Evolutionary conservation across 164 flowering plant species (phyloP).

Genomic region (Euptelea pleiosperma): DNA sequence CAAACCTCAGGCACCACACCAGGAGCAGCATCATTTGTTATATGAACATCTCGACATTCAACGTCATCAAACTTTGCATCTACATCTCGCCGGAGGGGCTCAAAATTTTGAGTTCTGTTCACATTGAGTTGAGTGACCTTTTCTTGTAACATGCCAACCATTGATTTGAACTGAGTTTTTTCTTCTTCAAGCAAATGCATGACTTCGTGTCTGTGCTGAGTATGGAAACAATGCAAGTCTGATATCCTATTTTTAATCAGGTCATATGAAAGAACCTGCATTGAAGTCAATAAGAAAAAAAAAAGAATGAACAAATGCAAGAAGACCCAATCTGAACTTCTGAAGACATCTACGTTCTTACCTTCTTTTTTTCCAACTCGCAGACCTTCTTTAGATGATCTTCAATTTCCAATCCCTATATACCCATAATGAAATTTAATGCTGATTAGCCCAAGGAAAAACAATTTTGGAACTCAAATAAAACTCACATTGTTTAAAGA

Average conservation of each 20-base stretch:
- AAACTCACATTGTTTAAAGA: constrained; percentile 2
- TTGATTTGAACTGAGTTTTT: constrained; percentile 38
- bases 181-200: constrained; percentile 52
- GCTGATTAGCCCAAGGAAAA: neutral
- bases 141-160: constrained; percentile 35
- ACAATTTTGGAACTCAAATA: neutral
- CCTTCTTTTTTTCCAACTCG: constrained; percentile 62
- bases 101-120: constrained; percentile 16
- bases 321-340: neutral
- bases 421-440: neutral
- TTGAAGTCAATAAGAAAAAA: constrained; percentile 7
- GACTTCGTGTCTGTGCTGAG: constrained; percentile 43
- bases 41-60: constrained; percentile 72
- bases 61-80: constrained; percentile 32
- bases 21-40: constrained; percentile 33
- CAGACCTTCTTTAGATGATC: constrained; percentile 63
- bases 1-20: constrained; percentile 40
- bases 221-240: constrained; percentile 44
- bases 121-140: constrained; percentile 31
- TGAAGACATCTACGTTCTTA: constrained; percentile 26
- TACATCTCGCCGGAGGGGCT: constrained; percentile 26
- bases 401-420: constrained; percentile 87
- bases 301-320: neutral
- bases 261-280: constrained; percentile 50
- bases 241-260: constrained; percentile 38